A percentile compares a stretch with the other conserved stretches of the same genome.
These are phyloP conservation scores for Larix sibirica DNA, from an alignment of 83 land plant genomes.

Conservation along the genomic window DNA sequence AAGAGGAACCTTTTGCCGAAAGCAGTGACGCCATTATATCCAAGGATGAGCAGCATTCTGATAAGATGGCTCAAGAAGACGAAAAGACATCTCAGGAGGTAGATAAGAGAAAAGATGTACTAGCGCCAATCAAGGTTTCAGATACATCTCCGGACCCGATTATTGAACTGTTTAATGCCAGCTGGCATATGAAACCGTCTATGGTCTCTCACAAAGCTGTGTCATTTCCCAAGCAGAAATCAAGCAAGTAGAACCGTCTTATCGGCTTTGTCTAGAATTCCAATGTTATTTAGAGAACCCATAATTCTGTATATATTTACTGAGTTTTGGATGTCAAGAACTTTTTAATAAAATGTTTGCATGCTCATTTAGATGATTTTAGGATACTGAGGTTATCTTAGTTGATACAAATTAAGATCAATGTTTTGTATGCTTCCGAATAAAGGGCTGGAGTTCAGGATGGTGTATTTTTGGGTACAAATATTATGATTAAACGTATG, in stretches of 20 bases:
- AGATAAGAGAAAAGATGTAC: not conserved
- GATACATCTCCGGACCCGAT: not conserved
- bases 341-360: not conserved
- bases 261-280: not conserved
- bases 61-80: not conserved
- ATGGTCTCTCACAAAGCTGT: not conserved
- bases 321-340: not conserved
- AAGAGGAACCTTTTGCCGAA: not conserved
- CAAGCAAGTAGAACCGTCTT: not conserved
- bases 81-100: not conserved
- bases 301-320: not conserved
- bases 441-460: too few species aligned
- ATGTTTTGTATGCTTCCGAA: not conserved
- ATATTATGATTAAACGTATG: too few species aligned
- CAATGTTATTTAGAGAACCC: not conserved
- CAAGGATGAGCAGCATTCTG: not conserved
- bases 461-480: too few species aligned
- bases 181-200: not conserved
- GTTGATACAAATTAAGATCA: too few species aligned
- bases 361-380: not conserved
- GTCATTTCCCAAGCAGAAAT: not conserved
- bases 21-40: not conserved
- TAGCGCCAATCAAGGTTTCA: not conserved
- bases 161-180: constrained; percentile 5
- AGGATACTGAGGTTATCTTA: too few species aligned